These are phyloP conservation scores for Plectosphaerella sp. DNA, from an alignment of 2,329 filamentous ascomycete genomes.

Conservation along the genomic window DNA sequence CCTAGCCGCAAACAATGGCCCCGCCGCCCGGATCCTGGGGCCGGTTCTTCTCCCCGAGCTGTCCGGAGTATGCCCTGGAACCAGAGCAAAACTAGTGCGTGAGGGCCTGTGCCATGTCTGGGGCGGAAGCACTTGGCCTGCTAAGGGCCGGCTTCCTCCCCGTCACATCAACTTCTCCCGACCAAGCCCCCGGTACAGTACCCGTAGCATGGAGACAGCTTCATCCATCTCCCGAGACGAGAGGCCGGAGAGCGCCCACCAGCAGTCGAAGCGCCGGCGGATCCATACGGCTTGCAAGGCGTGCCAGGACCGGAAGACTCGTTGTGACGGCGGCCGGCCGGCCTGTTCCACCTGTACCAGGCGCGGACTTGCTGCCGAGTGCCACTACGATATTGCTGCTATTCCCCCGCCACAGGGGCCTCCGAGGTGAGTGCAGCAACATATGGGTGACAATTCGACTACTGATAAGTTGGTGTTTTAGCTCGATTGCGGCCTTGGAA, in stretches of 20 bases:
- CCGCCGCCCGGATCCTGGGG: too few species aligned
- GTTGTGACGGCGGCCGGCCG: constrained; percentile 2
- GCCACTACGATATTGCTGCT: background rate
- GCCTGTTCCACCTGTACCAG: constrained; percentile 3
- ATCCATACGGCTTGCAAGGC: constrained; percentile 3
- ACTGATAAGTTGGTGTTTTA: background rate
- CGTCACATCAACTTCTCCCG: background rate
- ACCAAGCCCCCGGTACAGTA: too few species aligned
- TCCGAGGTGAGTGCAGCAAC: background rate
- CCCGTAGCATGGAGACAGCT: too few species aligned
- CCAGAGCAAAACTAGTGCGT: too few species aligned
- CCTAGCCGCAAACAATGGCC: too few species aligned
- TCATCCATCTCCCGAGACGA: too few species aligned
- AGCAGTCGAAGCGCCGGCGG: background rate
- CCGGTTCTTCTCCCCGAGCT: too few species aligned
- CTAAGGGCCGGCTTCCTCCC: background rate
- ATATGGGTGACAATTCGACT: background rate
- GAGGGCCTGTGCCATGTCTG: too few species aligned
- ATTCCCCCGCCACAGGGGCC: background rate
- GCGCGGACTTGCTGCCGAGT: constrained; percentile 2
- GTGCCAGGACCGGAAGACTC: constrained; percentile 4
- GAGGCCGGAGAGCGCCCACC: background rate
- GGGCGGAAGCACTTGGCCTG: background rate
- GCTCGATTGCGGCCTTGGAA: background rate
- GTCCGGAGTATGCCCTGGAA: too few species aligned